Conservation (phyloP, 768 basidiomycete species). For the Ephemerocybe angulata region DNA sequence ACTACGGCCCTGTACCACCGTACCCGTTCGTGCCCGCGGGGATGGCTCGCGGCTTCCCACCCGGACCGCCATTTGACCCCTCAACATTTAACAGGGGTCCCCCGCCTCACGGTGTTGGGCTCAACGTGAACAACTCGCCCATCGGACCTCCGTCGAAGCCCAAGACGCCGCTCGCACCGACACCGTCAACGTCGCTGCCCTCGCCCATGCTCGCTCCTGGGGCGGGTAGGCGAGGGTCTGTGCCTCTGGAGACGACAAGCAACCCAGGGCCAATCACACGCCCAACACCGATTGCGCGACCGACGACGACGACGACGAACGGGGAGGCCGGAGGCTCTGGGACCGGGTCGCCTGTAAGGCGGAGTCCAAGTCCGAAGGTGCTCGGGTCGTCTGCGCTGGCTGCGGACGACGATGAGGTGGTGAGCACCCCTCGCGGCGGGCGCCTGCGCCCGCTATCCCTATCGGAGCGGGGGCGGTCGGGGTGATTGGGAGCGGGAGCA, state of each 20-base stretch:
- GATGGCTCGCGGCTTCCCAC: slow-evolving; percentile 36
- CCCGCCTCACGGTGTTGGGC: slow-evolving; percentile 30
- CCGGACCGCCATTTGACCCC: slow-evolving; percentile 51
- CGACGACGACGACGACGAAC: slow-evolving; percentile 25
- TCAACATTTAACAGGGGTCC: slow-evolving; percentile 40
- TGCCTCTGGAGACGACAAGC: slow-evolving; percentile 18
- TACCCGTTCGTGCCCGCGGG: slow-evolving; percentile 45
- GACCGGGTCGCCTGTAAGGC: slow-evolving; percentile 52
- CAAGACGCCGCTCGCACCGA: slow-evolving; percentile 34
- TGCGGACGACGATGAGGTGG: slow-evolving; percentile 78
- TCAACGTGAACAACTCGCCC: slow-evolving; percentile 32
- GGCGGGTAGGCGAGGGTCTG: slow-evolving; percentile 44
- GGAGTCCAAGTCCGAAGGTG: slow-evolving; percentile 57
- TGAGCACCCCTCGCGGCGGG: slow-evolving; percentile 44
- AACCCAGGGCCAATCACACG: slow-evolving; percentile 58
- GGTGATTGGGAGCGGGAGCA: slow-evolving; percentile 27
- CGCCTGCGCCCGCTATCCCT: slow-evolving; percentile 31
- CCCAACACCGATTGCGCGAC: slow-evolving; percentile 70
- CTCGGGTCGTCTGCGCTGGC: slow-evolving; percentile 76
- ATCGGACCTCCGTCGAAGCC: slow-evolving; percentile 56
- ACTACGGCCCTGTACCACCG: slow-evolving; percentile 40
- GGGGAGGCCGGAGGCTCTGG: slow-evolving; percentile 55
- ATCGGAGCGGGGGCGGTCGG: not conserved
- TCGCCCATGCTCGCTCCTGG: slow-evolving; percentile 44
- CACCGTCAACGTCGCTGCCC: slow-evolving; percentile 30